A percentile compares a stretch with the other conserved stretches of the same genome.
phyloP scores from a whole-genome alignment of 805 yeast genomes.

The Candida manassasensis region DNA sequence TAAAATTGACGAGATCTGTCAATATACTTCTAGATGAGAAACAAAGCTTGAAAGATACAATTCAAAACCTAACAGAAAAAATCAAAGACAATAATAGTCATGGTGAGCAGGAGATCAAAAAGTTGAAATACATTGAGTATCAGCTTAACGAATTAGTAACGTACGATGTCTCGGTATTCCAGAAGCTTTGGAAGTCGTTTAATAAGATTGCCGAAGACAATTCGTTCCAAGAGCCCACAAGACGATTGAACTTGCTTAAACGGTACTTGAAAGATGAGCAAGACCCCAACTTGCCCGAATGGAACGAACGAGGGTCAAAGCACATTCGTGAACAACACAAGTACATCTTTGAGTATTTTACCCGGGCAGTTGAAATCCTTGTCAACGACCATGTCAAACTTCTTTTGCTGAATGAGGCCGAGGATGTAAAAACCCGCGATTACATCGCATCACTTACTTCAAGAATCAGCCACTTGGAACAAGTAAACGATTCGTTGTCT shows the following conservation, averaged over 20 bases:
- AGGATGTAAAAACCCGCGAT: constrained; percentile 17
- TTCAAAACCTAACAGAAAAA: constrained; percentile 37
- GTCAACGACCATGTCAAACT: constrained; percentile 50
- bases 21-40: constrained; percentile 39
- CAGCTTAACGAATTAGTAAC: constrained; percentile 40
- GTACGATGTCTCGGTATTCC: constrained; percentile 42
- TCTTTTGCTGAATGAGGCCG: constrained; percentile 23
- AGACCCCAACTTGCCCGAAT: constrained; percentile 3
- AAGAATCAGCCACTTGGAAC: constrained; percentile 24
- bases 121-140: constrained; percentile 29
- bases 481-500: constrained; percentile 15
- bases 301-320: constrained; percentile 15
- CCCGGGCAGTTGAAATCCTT: constrained; percentile 56
- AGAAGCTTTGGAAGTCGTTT: constrained; percentile 46
- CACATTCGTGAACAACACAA: constrained; percentile 33
- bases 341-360: constrained; percentile 49
- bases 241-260: constrained; percentile 30
- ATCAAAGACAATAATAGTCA: constrained; percentile 1
- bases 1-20: constrained; percentile 35
- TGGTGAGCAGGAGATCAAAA: constrained; percentile 9
- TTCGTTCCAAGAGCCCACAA: constrained; percentile 56
- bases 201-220: constrained; percentile 52
- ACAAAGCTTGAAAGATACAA: constrained; percentile 27
- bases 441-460: constrained; percentile 20
- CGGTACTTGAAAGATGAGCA: constrained; percentile 4